A percentile compares a stretch with the other conserved stretches of the same genome.
phyloP scores from a whole-genome alignment of 2,329 filamentous ascomycete genomes.

The Trichoderma aggressivum region DNA sequence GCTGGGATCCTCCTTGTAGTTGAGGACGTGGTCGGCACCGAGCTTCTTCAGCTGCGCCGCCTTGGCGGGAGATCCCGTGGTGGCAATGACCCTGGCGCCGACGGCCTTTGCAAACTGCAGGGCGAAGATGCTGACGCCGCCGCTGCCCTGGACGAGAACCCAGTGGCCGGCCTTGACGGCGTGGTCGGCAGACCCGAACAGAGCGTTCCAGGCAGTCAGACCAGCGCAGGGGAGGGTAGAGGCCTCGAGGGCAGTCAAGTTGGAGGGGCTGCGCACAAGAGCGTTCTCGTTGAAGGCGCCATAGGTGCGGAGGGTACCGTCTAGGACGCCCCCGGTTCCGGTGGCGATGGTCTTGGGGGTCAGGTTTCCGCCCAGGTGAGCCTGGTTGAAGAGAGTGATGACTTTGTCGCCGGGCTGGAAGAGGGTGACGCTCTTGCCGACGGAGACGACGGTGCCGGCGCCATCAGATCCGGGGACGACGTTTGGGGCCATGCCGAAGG shows the following conservation, averaged over 20 bases:
- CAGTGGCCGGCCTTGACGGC: slow-evolving; percentile 50
- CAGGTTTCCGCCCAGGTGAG: slow-evolving; percentile 46
- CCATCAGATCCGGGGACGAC: slow-evolving; percentile 52
- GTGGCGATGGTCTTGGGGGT: slow-evolving; percentile 37
- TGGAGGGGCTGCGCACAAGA: slow-evolving; percentile 59
- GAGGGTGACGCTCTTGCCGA: slow-evolving; percentile 47
- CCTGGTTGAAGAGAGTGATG: slow-evolving; percentile 60
- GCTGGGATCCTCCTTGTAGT: slow-evolving; percentile 44
- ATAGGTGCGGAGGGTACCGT: slow-evolving; percentile 67
- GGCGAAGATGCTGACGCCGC: slow-evolving; percentile 64
- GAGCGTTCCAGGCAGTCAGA: slow-evolving; percentile 63
- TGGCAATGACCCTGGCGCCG: slow-evolving; percentile 48
- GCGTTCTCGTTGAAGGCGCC: slow-evolving; percentile 66
- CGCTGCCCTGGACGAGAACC: slow-evolving; percentile 68
- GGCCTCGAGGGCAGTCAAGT: slow-evolving; percentile 51
- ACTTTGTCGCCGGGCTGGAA: slow-evolving; percentile 54
- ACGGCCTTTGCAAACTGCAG: slow-evolving; percentile 55
- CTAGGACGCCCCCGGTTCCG: slow-evolving; percentile 64
- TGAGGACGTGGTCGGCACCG: slow-evolving; percentile 49
- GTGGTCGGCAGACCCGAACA: slow-evolving; percentile 52
- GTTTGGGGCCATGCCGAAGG: slow-evolving; percentile 40
- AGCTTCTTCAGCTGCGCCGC: slow-evolving; percentile 42
- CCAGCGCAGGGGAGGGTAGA: slow-evolving; percentile 59
- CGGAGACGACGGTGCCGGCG: slow-evolving; percentile 50
- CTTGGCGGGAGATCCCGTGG: slow-evolving; percentile 46